A percentile compares a stretch with the other conserved stretches of the same genome.
Evolutionary conservation across 805 yeast species (phyloP).

Genomic region (Cephaloascus fragrans): DNA sequence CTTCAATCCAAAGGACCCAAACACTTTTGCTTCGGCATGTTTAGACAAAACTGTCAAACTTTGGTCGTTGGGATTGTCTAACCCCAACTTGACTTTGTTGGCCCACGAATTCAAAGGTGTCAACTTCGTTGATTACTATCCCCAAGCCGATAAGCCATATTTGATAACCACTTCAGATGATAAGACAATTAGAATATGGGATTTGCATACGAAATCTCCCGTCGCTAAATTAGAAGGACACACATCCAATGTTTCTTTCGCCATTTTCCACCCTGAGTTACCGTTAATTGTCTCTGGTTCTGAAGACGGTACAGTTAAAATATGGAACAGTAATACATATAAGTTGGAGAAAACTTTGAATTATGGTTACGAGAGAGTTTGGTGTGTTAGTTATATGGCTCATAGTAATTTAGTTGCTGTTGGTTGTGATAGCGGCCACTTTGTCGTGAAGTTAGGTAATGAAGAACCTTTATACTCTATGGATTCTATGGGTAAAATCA

Average conservation of each 20-base stretch:
- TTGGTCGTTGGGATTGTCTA: slow-evolving; percentile 85
- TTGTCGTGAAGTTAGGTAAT: slow-evolving; percentile 82
- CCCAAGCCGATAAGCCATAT: slow-evolving; percentile 95
- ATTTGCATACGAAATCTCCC: slow-evolving; percentile 92
- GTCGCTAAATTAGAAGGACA: slow-evolving; percentile 95
- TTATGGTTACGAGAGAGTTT: slow-evolving; percentile 88
- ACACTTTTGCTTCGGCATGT: slow-evolving; percentile 95
- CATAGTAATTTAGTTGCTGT: slow-evolving; percentile 66
- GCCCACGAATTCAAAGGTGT: slow-evolving; percentile 94
- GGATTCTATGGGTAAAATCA: slow-evolving; percentile 87
- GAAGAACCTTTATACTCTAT: slow-evolving; percentile 91
- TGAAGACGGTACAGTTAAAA: slow-evolving; percentile 88
- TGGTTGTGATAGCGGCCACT: slow-evolving; percentile 92
- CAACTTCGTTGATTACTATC: slow-evolving; percentile 93
- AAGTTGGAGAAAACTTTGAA: slow-evolving; percentile 87
- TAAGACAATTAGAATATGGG: slow-evolving; percentile 84
- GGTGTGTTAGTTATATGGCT: slow-evolving; percentile 82
- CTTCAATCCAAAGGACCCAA: slow-evolving; percentile 95
- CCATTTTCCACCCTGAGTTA: slow-evolving; percentile 95
- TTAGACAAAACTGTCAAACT: slow-evolving; percentile 93
- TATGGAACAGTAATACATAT: slow-evolving; percentile 94
- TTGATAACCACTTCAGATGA: slow-evolving; percentile 89
- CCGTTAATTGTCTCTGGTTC: slow-evolving; percentile 94
- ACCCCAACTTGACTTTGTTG: slow-evolving; percentile 82
- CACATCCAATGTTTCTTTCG: slow-evolving; percentile 89